Evolutionary conservation across 2,329 filamentous ascomycete species (phyloP).

Genomic region (Cladosporium oxysporum): DNA sequence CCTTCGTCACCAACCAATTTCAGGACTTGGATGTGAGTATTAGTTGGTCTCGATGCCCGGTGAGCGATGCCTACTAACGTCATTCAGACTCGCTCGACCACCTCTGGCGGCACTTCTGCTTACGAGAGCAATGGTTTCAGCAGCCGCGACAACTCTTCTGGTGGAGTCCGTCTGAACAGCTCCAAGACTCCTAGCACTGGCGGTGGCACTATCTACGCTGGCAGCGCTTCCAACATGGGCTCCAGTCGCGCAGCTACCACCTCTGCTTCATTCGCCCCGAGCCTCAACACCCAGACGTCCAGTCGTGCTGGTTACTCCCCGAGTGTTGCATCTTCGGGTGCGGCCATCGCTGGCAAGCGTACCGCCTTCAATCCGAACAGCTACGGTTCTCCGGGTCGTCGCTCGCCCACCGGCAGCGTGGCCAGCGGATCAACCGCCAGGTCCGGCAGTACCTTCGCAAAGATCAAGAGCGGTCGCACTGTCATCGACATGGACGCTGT

Average conservation of each 20-base stretch:
- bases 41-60: neutral
- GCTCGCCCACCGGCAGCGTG: neutral
- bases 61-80: neutral
- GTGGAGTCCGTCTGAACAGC: neutral
- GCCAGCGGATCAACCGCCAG: neutral
- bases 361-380: neutral
- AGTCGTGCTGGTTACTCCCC: neutral
- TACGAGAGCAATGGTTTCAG: neutral
- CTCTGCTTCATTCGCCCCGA: neutral
- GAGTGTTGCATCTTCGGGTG: neutral
- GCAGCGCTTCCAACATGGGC: neutral
- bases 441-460: neutral
- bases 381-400: neutral
- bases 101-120: neutral
- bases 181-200: neutral
- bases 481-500: constrained; percentile 3
- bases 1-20: neutral
- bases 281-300: neutral
- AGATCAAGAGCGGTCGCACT: neutral
- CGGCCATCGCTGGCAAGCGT: neutral
- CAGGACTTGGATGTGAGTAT: constrained; percentile 6
- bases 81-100: neutral
- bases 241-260: neutral
- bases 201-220: neutral
- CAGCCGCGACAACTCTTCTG: neutral